phyloP scores from a whole-genome alignment of 2,329 filamentous ascomycete genomes.

The Aspergillus neotritici region DNA sequence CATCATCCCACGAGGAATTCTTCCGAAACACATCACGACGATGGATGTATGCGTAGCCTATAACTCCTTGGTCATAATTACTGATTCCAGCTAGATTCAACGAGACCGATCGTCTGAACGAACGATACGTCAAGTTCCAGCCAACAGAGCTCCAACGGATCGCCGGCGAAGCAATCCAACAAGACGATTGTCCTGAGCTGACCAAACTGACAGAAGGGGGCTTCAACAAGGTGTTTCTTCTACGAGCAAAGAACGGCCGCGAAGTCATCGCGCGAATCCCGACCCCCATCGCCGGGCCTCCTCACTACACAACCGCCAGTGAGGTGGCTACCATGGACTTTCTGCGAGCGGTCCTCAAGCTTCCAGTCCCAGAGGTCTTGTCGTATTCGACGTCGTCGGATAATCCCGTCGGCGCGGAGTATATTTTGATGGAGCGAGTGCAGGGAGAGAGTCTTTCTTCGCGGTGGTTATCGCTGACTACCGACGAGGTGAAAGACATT shows the following conservation, averaged over 20 bases:
- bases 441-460: constrained; percentile 28
- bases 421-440: constrained; percentile 41
- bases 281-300: constrained; percentile 22
- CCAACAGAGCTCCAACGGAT: constrained; percentile 19
- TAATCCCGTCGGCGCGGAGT: constrained; percentile 39
- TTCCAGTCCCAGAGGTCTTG: constrained; percentile 36
- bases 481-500: constrained; percentile 19
- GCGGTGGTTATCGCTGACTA: constrained; percentile 22
- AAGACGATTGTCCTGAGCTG: constrained; percentile 17
- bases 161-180: constrained; percentile 16
- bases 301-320: constrained; percentile 23
- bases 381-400: constrained; percentile 29
- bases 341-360: constrained; percentile 20
- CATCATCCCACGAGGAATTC: constrained; percentile 10
- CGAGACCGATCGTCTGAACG: constrained; percentile 14
- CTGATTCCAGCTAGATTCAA: constrained; percentile 12
- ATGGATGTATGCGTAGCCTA: constrained; percentile 4
- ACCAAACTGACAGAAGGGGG: constrained; percentile 19
- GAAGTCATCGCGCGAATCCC: constrained; percentile 26
- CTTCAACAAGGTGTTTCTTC: constrained; percentile 28
- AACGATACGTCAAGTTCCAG: constrained; percentile 20
- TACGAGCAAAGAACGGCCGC: constrained; percentile 18
- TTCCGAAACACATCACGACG: constrained; percentile 16
- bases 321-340: constrained; percentile 26
- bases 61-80: neutral